These are phyloP conservation scores for Candida railenensis DNA, from an alignment of 805 yeast genomes.

Conservation along the genomic window DNA sequence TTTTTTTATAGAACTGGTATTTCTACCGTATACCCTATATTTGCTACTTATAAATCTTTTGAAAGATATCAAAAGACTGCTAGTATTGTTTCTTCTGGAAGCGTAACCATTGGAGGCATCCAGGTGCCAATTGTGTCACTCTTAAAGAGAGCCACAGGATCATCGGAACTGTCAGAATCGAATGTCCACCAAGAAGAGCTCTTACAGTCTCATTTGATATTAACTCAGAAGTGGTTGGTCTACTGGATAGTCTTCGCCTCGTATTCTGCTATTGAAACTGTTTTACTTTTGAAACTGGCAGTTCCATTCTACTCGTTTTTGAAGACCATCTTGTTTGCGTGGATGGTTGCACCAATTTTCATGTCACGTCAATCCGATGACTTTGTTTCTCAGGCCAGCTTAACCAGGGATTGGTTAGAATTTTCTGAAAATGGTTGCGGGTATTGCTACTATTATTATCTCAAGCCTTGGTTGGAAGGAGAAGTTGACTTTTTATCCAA, in stretches of 20 bases:
- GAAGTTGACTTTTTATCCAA: conserved; percentile 12
- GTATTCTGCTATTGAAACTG: conserved; percentile 35
- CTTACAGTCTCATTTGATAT: conserved; percentile 22
- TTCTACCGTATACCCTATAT: conserved; percentile 54
- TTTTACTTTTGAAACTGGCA: conserved; percentile 43
- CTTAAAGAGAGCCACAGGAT: conserved; percentile 27
- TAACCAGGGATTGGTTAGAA: conserved; percentile 23
- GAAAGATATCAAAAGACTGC: conserved; percentile 36
- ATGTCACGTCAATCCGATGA: conserved; percentile 6
- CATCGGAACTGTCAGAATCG: conserved; percentile 7
- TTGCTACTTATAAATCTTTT: conserved; percentile 61
- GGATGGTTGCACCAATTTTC: conserved; percentile 57
- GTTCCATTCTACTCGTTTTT: conserved; percentile 57
- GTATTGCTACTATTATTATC: conserved; percentile 21
- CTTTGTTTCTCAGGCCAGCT: background rate
- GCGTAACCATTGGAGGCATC: conserved; percentile 37
- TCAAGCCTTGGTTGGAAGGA: conserved; percentile 29
- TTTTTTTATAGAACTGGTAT: conserved; percentile 29
- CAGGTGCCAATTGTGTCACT: conserved; percentile 38
- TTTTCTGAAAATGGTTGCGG: conserved; percentile 35
- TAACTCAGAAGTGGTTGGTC: conserved; percentile 41
- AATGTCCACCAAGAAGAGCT: conserved; percentile 9
- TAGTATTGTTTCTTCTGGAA: conserved; percentile 25
- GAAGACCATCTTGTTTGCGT: conserved; percentile 48
- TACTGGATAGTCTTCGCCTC: conserved; percentile 67